Evolutionary conservation across 2,329 filamentous ascomycete genomes (phyloP).

Genomic region (Apiospora hydei): DNA sequence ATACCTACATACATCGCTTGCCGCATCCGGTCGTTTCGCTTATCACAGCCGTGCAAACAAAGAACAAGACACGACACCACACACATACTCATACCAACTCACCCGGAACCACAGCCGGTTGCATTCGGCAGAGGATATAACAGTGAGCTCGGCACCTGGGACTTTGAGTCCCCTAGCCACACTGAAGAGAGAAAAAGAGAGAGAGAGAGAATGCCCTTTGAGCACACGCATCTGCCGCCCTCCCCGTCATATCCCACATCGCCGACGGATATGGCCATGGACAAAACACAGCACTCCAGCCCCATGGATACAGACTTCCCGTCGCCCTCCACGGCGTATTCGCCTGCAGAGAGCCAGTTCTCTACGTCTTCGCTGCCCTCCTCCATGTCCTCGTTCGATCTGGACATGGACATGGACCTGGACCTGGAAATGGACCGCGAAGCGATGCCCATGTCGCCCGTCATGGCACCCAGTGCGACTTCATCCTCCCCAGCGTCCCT

Average conservation of each 20-base stretch:
- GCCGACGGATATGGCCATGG: slow-evolving; percentile 23
- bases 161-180: background rate
- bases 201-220: slow-evolving; percentile 15
- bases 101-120: background rate
- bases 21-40: background rate
- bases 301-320: slow-evolving; percentile 23
- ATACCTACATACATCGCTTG: background rate
- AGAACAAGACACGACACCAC: slow-evolving; percentile 13
- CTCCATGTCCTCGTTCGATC: slow-evolving; percentile 7
- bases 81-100: slow-evolving; percentile 16
- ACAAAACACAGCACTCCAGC: slow-evolving; percentile 29
- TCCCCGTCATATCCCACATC: slow-evolving; percentile 18
- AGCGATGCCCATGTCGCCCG: slow-evolving; percentile 1
- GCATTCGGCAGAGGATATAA: background rate
- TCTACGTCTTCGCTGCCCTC: slow-evolving; percentile 2
- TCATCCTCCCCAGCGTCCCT: background rate
- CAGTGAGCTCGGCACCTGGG: background rate
- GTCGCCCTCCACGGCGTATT: slow-evolving; percentile 1
- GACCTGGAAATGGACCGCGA: slow-evolving; percentile 7
- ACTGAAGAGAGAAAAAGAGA: background rate
- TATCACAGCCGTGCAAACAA: slow-evolving; percentile 10
- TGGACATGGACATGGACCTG: background rate
- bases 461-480: background rate
- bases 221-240: slow-evolving; percentile 17
- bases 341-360: slow-evolving; percentile 14